Conservation (phyloP, 1,284 basidiomycete species). For the Pseudozyma pruni region DNA sequence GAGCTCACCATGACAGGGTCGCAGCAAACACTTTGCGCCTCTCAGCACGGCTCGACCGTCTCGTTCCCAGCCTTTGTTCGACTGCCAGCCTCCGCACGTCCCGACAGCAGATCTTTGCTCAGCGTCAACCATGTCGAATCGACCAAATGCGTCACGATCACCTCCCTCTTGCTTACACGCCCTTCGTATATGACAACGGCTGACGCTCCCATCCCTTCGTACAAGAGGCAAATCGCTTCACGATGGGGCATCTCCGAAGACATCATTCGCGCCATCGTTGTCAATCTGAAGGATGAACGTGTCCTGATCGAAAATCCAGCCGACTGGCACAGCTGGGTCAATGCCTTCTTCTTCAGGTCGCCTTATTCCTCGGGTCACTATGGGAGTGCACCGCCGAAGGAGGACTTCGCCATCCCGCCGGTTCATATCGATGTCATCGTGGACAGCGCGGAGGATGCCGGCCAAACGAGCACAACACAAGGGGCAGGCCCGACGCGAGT, state of each 20-base stretch:
- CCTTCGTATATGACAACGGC: no score
- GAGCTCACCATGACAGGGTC: conserved; percentile 6
- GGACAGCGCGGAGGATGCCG: neutral
- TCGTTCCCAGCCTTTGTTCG: conserved; percentile 23
- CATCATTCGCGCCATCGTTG: conserved; percentile 10
- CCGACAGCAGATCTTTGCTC: neutral
- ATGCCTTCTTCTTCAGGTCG: conserved; percentile 4
- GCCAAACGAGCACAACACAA: neutral
- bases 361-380: neutral
- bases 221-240: conserved; percentile 8
- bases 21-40: neutral
- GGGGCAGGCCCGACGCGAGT: neutral
- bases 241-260: conserved; percentile 9
- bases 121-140: neutral
- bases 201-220: neutral
- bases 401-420: conserved; percentile 1
- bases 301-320: conserved; percentile 15
- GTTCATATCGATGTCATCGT: conserved; percentile 15
- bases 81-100: conserved; percentile 17
- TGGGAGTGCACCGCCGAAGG: neutral
- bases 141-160: conserved; percentile 11
- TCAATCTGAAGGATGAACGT: neutral
- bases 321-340: conserved; percentile 24
- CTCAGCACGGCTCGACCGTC: neutral
- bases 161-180: neutral